Base-by-base conservation (phyloP, 1,139 yeast species). In the Candida labiduridarum region DNA sequence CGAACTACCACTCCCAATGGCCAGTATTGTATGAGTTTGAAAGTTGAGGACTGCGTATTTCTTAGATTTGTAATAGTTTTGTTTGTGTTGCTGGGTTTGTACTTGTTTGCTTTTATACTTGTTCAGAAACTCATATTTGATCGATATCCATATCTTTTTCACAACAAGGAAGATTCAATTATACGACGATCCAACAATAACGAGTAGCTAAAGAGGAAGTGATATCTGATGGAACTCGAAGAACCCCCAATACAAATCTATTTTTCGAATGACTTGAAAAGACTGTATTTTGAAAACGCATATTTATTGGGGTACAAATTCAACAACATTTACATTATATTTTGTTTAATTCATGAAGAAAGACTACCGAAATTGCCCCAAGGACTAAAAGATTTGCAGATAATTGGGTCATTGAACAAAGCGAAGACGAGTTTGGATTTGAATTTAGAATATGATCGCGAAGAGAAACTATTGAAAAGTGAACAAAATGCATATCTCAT, bases 401-500 rank as follows among this genome's bases (percentile, higher is more conserved):
- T 65, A 4, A 54, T 69, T 2, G 73, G 71, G 3, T 49, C 61
- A 3, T 52, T 68, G 2, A 56, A 58, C 41, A 51, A 49, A 8
- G 29, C 2, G 33, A 10, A 22, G 22, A 22, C 16, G 16, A 19
- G 38, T 12, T 47, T 50, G 50, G 61, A 46, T 33, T 43, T 62
- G 35, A 30, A 51, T 8, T 48, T 60, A 15, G 27, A 12, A 7
- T 58, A 49, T 43, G 49, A 52, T 16, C 35, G 47, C 27, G 30
- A 18, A 1, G 14, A 31, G 14, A 35, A 39, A 18, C 19, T 42
- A 22, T 18, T 46, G 10, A 31, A 18, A 8, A 41, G 22, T 29
- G 16, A 44, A 43, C 18, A 36, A 41, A 9, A 40, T 18, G 62
- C 68, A 44, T 74, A 74, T 29, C 62, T 89, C 1, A 72, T 92